phyloP scores from a whole-genome alignment of 495 filamentous ascomycete species.

The Aspergillus baeticus region DNA sequence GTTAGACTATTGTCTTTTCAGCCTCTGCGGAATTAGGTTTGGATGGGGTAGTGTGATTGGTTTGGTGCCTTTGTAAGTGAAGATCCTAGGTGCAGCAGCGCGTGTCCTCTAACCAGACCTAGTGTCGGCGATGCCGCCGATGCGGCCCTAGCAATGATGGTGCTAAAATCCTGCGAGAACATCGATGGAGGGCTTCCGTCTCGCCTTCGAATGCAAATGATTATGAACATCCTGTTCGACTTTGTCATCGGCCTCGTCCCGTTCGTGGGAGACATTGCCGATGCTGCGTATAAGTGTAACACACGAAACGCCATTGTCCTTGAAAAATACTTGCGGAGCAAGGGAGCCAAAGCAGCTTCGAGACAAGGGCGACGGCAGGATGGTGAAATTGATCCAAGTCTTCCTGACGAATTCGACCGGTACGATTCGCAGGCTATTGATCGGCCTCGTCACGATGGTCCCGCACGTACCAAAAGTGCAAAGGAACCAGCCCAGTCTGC shows the following conservation, averaged over 20 bases:
- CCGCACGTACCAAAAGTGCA: conserved; percentile 4
- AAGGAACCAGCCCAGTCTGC: conserved; percentile 15
- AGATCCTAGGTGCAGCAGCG: neutral
- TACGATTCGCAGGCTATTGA: conserved; percentile 25
- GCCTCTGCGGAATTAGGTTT: conserved; percentile 70
- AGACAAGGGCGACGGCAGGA: conserved; percentile 20
- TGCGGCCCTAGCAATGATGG: conserved; percentile 55
- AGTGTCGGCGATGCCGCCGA: conserved; percentile 79
- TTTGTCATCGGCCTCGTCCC: conserved; percentile 81
- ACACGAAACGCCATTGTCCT: conserved; percentile 73
- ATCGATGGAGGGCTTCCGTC: conserved; percentile 70
- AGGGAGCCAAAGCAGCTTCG: conserved; percentile 29
- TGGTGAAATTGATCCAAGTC: conserved; percentile 32
- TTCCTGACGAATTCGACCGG: conserved; percentile 43
- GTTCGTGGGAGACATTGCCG: conserved; percentile 79
- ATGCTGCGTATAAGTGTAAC: conserved; percentile 68
- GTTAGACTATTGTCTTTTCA: conserved; percentile 78
- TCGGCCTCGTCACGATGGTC: neutral
- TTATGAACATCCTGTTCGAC: conserved; percentile 74
- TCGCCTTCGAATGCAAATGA: conserved; percentile 61
- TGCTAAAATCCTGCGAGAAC: conserved; percentile 63
- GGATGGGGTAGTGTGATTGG: conserved; percentile 83
- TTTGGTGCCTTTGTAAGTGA: conserved; percentile 70
- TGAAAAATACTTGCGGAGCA: conserved; percentile 65
- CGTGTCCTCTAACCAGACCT: conserved; percentile 15